These are phyloP conservation scores for Euclidium syriacum DNA, from an alignment of 345 rosid species.

Conservation along the genomic window DNA sequence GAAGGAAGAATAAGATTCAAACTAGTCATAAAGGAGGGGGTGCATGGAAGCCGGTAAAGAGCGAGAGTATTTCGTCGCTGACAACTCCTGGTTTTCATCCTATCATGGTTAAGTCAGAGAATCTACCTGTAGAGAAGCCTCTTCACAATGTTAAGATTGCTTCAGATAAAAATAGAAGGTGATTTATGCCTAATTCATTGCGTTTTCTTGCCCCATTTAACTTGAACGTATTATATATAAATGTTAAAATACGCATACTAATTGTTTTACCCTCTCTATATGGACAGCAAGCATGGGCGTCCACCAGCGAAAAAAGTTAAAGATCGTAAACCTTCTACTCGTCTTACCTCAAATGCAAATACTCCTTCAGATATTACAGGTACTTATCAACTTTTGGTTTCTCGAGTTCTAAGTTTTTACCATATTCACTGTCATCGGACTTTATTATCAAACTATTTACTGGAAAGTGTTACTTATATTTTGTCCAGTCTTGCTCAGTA, in stretches of 20 bases:
- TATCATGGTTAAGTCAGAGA: slow-evolving; percentile 56
- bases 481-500: background rate
- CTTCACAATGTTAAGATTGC: slow-evolving; percentile 49
- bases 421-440: background rate
- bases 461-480: slow-evolving; percentile 1
- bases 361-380: slow-evolving; percentile 62
- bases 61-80: slow-evolving; percentile 49
- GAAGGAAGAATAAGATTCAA: slow-evolving; percentile 51
- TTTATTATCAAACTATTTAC: background rate
- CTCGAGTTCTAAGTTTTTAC: background rate
- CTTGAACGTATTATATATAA: background rate
- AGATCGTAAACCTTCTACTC: slow-evolving; percentile 61
- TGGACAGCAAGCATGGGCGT: slow-evolving; percentile 76
- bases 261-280: slow-evolving; percentile 9
- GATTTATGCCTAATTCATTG: slow-evolving; percentile 15
- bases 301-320: slow-evolving; percentile 80
- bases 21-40: slow-evolving; percentile 65
- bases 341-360: slow-evolving; percentile 44
- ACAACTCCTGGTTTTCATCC: slow-evolving; percentile 49
- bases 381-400: slow-evolving; percentile 23
- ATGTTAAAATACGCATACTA: background rate
- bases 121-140: slow-evolving; percentile 51
- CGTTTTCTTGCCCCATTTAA: slow-evolving; percentile 8
- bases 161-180: slow-evolving; percentile 82
- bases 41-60: slow-evolving; percentile 73